Evolutionary conservation across 176 grass and related monocot genomes (phyloP), one percentile per base, ranked within the genome.

Genomic region (Secale cereale): DNA sequence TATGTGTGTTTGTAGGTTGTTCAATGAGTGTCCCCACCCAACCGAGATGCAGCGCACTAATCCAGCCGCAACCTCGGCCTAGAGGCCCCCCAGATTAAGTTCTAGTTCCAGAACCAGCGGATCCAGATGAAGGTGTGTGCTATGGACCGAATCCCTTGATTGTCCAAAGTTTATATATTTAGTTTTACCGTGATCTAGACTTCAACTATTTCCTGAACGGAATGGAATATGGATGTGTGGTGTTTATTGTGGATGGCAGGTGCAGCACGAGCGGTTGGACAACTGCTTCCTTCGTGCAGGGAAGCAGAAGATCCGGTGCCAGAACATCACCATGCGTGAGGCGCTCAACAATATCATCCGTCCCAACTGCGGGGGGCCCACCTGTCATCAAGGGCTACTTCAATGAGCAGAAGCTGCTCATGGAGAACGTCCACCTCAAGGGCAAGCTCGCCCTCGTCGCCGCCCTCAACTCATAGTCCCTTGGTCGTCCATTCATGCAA

Each of bases 21-120:
- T 99, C 87, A 99, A 99, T 82, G 91, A 96, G 69, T 96, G 90
- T 60, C 93, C 91, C 19, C 97, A 99, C 84, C 97, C 91, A 1
- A 90, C 94, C 36, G 93, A 98, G 91, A 98, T 94, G 83, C 97
- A 98, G 74, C 89, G 93, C 32, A 88, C 86, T 82, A 81, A 87
- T 37, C 93, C 6, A 96, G 91, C 91, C 90, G 93, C 22, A 91
- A 98, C 79, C 80, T 96, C 27, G 82, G 79, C 3, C 90, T 96
- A 48, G 93, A 98, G 88, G 86, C 91, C 7, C 88, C 90, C n/a
- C 97, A 98, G 90, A 98, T 98, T 90, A 98, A 98, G 91, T 98
- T 98, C 83, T 98, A 93, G 97, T 98, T 98, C 79, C 93, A 98
- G 91, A 98, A 98, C 37, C 85, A 93, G 22, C 86, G 93, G 77